Evolutionary conservation across 768 basidiomycete species (phyloP), one percentile per base, ranked within the genome.

Genomic region (Pleurotus tuber-regium): DNA sequence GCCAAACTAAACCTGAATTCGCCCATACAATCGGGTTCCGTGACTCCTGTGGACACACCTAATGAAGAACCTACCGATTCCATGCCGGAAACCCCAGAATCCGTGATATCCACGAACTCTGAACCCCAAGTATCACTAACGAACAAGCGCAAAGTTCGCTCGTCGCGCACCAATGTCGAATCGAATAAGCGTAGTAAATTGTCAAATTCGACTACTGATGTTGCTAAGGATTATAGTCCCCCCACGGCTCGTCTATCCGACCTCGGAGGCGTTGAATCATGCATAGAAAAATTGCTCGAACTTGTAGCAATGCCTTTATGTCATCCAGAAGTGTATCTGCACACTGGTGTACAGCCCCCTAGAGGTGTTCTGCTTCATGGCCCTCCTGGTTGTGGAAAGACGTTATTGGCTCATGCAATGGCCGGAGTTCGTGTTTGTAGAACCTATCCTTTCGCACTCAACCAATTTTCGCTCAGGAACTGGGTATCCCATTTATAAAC

Each of bases 351-450:
- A 2, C 87, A 90, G 56, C 87, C 95, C 3, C 94, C 96, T 1
- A 72, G 95, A 41, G 97, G 97, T 9, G 92, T 99, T 0, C 67
- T 99, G 18, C 67, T 99, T 7, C 90, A 98, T 66, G 97, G 97
- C 1, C 96, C 97, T 4, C 94, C 96, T 0, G 97, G 96, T 11
- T 98, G 95, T 61, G 97, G 97, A 4, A 99, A 99, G 71, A 98
- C 97, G 0, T 68, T 96, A 57, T 69, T 98, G 16, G 96, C 95
- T 11, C 87, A 94, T 65, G 97, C 95, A 14, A 89, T 98, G 53
- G 95, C 95, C 40, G 97, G 97, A 50, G 95, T 94, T 62, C 63
- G 85, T 41, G 19, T 46, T 49, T 8, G 48, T 3, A 7, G 30
- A 26, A 7, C 28, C 21, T 9, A 5, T 12, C 28, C 7, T 49